A percentile compares a stretch with the other conserved stretches of the same genome.
phyloP scores from a whole-genome alignment of 2,329 filamentous ascomycete species.

The Colletotrichum sansevieriae region DNA sequence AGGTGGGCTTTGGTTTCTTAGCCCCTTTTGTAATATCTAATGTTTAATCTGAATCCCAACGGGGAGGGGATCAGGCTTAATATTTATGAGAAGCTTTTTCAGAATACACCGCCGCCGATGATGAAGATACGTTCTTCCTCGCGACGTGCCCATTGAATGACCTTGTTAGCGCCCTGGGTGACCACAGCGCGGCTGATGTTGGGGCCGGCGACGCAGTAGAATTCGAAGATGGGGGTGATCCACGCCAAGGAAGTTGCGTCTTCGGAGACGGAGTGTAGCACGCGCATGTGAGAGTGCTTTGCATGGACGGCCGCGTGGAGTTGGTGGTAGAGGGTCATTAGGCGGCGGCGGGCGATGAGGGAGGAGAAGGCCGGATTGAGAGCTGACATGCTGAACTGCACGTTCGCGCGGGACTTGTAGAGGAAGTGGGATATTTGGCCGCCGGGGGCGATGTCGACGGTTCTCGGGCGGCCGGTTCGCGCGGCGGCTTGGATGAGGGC shows the following conservation, averaged over 20 bases:
- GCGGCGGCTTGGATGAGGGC: conserved; percentile 80
- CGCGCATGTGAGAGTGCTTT: conserved; percentile 86
- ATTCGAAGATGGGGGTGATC: conserved; percentile 91
- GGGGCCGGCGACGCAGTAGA: conserved; percentile 93
- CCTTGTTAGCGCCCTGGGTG: conserved; percentile 87
- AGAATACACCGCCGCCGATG: conserved; percentile 93
- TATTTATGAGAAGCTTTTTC: conserved; percentile 27
- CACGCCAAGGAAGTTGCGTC: conserved; percentile 87
- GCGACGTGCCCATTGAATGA: conserved; percentile 90
- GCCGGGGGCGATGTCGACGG: conserved; percentile 83
- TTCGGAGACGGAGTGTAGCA: conserved; percentile 82
- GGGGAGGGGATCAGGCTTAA: too few species aligned
- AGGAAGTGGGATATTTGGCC: conserved; percentile 90
- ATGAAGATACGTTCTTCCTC: conserved; percentile 97
- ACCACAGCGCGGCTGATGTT: conserved; percentile 74
- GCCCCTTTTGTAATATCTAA: conserved; percentile 7
- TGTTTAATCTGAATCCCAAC: neutral
- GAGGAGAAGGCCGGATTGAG: conserved; percentile 76
- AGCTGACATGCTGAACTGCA: conserved; percentile 94
- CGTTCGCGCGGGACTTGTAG: conserved; percentile 94
- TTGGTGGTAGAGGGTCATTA: conserved; percentile 87
- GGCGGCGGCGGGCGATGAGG: conserved; percentile 72
- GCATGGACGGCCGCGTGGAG: conserved; percentile 89
- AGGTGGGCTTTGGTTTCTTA: neutral
- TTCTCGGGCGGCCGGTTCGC: conserved; percentile 76